These are phyloP conservation scores for Trichoderma koningii DNA, from an alignment of 2,329 filamentous ascomycete genomes.

Conservation along the genomic window DNA sequence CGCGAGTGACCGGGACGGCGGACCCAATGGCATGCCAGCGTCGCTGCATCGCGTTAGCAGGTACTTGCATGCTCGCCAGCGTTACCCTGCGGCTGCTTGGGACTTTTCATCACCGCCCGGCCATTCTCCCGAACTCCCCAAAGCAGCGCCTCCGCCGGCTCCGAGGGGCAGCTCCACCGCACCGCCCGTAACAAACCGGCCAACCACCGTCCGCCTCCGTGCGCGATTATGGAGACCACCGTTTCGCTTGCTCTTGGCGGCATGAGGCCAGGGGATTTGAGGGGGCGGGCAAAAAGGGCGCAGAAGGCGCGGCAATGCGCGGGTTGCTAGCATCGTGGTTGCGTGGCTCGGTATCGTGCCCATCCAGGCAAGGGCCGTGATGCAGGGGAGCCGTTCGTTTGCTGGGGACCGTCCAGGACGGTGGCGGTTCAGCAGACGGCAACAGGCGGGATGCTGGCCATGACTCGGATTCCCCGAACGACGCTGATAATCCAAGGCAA, in stretches of 20 bases:
- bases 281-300: constrained; percentile 15
- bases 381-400: background rate
- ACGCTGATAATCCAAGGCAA: background rate
- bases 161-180: constrained; percentile 12
- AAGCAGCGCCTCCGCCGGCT: constrained; percentile 26
- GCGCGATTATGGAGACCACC: constrained; percentile 18
- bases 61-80: constrained; percentile 19
- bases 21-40: background rate
- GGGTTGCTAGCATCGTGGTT: too few species aligned
- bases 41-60: constrained; percentile 12
- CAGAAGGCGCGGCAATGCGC: background rate
- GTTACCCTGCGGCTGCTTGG: constrained; percentile 10
- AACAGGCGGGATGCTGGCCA: background rate
- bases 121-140: constrained; percentile 16
- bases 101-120: constrained; percentile 14
- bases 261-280: background rate
- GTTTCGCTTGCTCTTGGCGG: constrained; percentile 20
- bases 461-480: constrained; percentile 20
- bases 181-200: constrained; percentile 22
- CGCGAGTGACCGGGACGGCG: constrained; percentile 12
- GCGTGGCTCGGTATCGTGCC: too few species aligned
- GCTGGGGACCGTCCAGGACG: constrained; percentile 16
- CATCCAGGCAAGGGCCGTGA: background rate
- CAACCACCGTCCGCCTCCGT: constrained; percentile 18
- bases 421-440: constrained; percentile 13